Evolutionary conservation across 2,329 filamentous ascomycete genomes (phyloP).

Genomic region (Nothopassalora personata): DNA sequence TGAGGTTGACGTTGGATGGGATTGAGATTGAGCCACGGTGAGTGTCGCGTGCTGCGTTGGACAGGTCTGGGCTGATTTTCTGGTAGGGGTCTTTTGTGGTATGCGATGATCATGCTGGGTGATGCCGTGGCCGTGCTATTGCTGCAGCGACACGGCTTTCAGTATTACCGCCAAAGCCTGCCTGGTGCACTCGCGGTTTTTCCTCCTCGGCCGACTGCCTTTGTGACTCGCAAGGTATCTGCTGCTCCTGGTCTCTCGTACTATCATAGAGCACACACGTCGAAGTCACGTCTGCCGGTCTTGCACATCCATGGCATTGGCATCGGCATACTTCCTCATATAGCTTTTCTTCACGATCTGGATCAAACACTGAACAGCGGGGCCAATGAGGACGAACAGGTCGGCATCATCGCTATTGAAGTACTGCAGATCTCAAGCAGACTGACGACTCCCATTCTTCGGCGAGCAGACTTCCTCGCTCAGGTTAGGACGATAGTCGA

Average conservation of each 20-base stretch:
- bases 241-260: slow-evolving; percentile 52
- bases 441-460: slow-evolving; percentile 51
- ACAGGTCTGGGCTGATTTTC: neutral
- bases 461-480: slow-evolving; percentile 49
- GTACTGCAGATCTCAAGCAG: slow-evolving; percentile 61
- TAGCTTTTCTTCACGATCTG: slow-evolving; percentile 52
- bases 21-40: slow-evolving; percentile 46
- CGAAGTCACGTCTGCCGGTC: slow-evolving; percentile 52
- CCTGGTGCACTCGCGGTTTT: slow-evolving; percentile 47
- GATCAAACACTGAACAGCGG: slow-evolving; percentile 30
- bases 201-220: slow-evolving; percentile 52
- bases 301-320: slow-evolving; percentile 67
- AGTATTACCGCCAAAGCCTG: slow-evolving; percentile 20
- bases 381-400: slow-evolving; percentile 36
- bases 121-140: slow-evolving; percentile 34
- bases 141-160: slow-evolving; percentile 23
- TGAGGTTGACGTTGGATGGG: slow-evolving; percentile 62
- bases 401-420: slow-evolving; percentile 63
- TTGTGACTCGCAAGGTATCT: slow-evolving; percentile 46
- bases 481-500: slow-evolving; percentile 56
- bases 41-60: neutral
- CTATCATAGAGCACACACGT: slow-evolving; percentile 61
- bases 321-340: slow-evolving; percentile 61
- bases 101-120: slow-evolving; percentile 50
- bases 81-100: slow-evolving; percentile 57